Percentiles rank a stretch among this genome's conserved stretches.
phyloP scores from a whole-genome alignment of 2,329 filamentous ascomycete genomes.

The Fusarium mexicanum region DNA sequence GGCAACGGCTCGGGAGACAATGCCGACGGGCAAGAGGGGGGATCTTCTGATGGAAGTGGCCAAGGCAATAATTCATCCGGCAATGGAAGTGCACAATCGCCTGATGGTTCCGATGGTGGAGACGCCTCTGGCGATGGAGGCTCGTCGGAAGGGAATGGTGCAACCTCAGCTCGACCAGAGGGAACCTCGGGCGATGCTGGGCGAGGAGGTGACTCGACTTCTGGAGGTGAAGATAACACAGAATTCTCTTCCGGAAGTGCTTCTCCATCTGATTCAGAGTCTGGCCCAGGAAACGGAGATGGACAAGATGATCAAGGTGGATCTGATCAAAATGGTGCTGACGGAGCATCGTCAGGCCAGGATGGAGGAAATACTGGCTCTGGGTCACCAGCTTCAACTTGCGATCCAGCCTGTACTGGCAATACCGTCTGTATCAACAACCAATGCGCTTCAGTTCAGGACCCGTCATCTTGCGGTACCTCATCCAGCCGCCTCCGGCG shows the following conservation, averaged over 20 bases:
- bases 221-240: background rate
- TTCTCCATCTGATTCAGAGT: background rate
- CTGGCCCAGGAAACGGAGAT: background rate
- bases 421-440: conserved; percentile 15
- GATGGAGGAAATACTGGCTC: background rate
- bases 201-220: background rate
- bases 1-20: background rate
- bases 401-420: background rate
- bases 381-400: background rate
- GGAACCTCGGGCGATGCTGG: background rate
- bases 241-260: background rate
- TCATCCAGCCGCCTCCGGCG: background rate
- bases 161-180: background rate
- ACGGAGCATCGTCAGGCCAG: background rate
- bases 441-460: conserved; percentile 3
- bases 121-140: background rate
- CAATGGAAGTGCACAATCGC: background rate
- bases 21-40: background rate
- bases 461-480: conserved; percentile 6
- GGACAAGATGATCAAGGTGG: background rate
- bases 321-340: background rate
- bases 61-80: background rate
- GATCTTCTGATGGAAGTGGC: background rate
- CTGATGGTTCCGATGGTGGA: background rate
- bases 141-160: background rate